These are phyloP conservation scores for Beauveria sp. DNA, from an alignment of 2,329 filamentous ascomycete genomes.

Conservation along the genomic window DNA sequence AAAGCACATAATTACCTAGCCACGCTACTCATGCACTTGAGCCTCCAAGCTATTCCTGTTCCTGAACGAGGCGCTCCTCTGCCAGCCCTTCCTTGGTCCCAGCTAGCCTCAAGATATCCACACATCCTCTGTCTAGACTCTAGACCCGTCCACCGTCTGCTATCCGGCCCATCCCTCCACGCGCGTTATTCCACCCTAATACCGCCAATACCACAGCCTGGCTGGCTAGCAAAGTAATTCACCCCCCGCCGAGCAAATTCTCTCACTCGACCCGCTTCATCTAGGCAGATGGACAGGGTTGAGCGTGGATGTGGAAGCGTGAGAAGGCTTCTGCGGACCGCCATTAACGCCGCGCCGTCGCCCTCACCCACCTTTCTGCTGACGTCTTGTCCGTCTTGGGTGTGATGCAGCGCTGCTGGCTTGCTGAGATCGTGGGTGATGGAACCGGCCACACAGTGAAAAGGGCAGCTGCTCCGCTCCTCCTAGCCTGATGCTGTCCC, in stretches of 20 bases:
- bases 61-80: slow-evolving; percentile 4
- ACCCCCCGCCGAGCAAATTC: neutral
- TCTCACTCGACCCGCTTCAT: slow-evolving; percentile 1
- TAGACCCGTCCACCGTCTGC: neutral
- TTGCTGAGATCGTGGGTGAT: neutral
- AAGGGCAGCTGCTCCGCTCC: slow-evolving; percentile 4
- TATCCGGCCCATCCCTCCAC: neutral
- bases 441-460: slow-evolving; percentile 1
- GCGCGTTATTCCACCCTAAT: neutral
- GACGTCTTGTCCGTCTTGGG: neutral
- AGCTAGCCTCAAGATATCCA: neutral
- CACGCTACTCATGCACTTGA: slow-evolving; percentile 2
- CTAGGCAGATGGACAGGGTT: neutral
- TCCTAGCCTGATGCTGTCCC: neutral
- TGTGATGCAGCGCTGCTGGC: neutral
- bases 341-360: neutral
- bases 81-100: neutral
- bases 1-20: neutral
- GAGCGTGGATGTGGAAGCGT: neutral
- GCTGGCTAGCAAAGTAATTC: neutral
- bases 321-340: neutral
- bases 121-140: slow-evolving; percentile 6
- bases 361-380: neutral
- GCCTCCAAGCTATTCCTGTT: slow-evolving; percentile 10
- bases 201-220: neutral